A percentile compares a stretch with the other conserved stretches of the same genome.
Evolutionary conservation across 805 yeast species (phyloP).

Genomic region (Candida stauntonica): DNA sequence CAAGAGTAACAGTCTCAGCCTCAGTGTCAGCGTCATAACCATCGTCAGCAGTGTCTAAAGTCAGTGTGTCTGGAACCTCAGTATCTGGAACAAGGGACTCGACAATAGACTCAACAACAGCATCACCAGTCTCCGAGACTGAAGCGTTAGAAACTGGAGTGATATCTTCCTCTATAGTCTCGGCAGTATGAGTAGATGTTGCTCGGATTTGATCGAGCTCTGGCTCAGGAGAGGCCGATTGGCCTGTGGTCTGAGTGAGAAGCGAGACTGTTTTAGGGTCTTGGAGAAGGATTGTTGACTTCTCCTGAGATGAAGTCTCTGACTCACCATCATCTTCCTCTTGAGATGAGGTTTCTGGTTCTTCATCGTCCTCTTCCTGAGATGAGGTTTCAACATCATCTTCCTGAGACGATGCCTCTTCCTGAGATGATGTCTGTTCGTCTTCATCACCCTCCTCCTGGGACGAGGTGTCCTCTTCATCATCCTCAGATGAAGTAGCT

Average conservation of each 20-base stretch:
- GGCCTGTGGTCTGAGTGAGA: background rate
- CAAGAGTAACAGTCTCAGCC: background rate
- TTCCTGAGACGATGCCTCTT: no score
- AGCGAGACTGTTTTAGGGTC: background rate
- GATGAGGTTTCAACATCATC: no score
- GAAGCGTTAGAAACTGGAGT: conserved; percentile 1
- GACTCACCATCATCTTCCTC: background rate
- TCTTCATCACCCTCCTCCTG: no score
- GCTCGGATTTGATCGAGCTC: conserved; percentile 6
- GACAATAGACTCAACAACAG: background rate
- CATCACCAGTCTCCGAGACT: background rate
- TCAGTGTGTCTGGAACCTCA: no score
- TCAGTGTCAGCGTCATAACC: conserved; percentile 8
- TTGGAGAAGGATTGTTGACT: background rate
- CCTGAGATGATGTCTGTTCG: no score
- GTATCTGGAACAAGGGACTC: background rate
- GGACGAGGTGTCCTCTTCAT: no score
- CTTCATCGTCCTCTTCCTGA: background rate
- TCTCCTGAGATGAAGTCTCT: conserved; percentile 1
- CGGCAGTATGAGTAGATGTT: conserved; percentile 1
- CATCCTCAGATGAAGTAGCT: no score
- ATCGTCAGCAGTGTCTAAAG: no score
- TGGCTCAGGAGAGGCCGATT: conserved; percentile 4
- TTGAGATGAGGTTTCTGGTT: background rate
- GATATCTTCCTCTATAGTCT: conserved; percentile 1